Base-by-base conservation (phyloP, 805 yeast genomes). In the Zygoascus ofunaensis region DNA sequence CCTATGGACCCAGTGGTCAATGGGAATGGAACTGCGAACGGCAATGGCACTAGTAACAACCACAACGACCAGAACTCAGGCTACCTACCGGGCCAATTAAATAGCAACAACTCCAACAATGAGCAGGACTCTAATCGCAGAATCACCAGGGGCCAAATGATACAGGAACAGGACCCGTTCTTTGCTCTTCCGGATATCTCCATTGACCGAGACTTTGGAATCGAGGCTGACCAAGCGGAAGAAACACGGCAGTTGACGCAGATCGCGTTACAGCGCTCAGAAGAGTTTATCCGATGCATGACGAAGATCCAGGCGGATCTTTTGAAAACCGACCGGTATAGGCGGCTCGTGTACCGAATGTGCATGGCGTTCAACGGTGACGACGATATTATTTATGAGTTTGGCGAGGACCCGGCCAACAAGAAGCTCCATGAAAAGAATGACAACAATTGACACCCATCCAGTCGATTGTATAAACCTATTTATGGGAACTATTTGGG, bases 211-310 rank as follows among this genome's bases (percentile, higher is more conserved):
- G 65, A 76, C 50, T 72, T 67, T 45, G 81, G 80, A 0, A 58
- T 73, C n/a, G 58, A 66, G 2, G 64, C 69, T 0, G 81, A 75
- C 34, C 73, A 71, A 28, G 82, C 86, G 3, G 84, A 80, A 52
- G 82, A 79, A 40, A 70, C 84, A 1, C 68, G 90, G 49, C 89
- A 82, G 55, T 71, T 79, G 60, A 79, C 76, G 42, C 95, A 74
- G 68, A 87, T 81, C 37, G 82, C 82, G 0, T 68, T 87, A 37
- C 95, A 89, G 61, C 77, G 90, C 49, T 76, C 80, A 47, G 87
- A 86, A 57, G 97, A 92, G 62, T 90, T 82, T 59, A 80, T 87
- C 42, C 73, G 90, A 55, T 83, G 87, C 49, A 66, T 92, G 55
- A 69, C 77, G n/a, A 75, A 71, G 30, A 72, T 92, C 32, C 72